phyloP scores from a whole-genome alignment of 2,329 filamentous ascomycete species.

The Harringtonia aguacate region DNA sequence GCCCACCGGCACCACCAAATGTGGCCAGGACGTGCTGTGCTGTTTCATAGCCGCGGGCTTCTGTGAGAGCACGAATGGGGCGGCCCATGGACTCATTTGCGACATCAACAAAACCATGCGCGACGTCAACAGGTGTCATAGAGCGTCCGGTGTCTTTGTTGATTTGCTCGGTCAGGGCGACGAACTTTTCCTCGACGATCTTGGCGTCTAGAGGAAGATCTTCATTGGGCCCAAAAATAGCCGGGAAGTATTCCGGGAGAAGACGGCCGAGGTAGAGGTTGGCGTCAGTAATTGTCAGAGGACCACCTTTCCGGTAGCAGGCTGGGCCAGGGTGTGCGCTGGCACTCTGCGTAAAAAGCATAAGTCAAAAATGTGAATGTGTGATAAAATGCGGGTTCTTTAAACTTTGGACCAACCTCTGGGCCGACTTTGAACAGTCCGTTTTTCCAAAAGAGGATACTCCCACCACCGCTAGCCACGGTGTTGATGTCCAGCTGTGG shows the following conservation, averaged over 20 bases:
- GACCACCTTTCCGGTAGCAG: conserved; percentile 56
- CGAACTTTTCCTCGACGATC: background rate
- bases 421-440: conserved; percentile 71
- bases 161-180: conserved; percentile 29
- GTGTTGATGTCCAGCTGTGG: conserved; percentile 92
- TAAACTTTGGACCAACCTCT: conserved; percentile 36
- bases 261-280: conserved; percentile 51
- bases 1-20: conserved; percentile 84
- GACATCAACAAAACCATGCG: conserved; percentile 79
- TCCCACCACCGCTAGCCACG: conserved; percentile 80
- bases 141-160: conserved; percentile 56
- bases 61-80: conserved; percentile 79
- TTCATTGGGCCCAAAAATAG: conserved; percentile 57
- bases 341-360: too few species aligned
- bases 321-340: conserved; percentile 68
- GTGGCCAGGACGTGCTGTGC: conserved; percentile 82
- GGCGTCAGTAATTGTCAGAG: conserved; percentile 58
- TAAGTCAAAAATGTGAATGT: too few species aligned
- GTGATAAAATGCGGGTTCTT: background rate
- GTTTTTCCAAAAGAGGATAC: conserved; percentile 75
- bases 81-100: conserved; percentile 86
- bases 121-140: conserved; percentile 57
- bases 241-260: conserved; percentile 50
- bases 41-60: conserved; percentile 87
- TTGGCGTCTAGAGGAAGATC: conserved; percentile 32